These are phyloP conservation scores for Penicillium cinerascens DNA, from an alignment of 495 filamentous ascomycete species.

Conservation along the genomic window DNA sequence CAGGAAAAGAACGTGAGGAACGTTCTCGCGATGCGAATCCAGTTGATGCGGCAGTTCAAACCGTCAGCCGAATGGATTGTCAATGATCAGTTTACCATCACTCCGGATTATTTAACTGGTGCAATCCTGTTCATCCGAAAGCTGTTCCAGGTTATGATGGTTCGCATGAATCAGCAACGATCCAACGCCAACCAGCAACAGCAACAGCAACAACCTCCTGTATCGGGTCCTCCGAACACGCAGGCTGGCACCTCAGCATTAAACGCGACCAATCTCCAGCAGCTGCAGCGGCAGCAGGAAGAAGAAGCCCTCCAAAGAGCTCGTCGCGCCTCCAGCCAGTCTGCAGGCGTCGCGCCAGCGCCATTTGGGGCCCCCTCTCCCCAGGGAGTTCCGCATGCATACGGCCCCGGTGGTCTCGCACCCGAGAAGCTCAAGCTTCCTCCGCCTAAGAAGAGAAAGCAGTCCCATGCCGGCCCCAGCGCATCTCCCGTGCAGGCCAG, in stretches of 20 bases:
- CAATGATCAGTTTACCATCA: slow-evolving; percentile 57
- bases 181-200: slow-evolving; percentile 14
- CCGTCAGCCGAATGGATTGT: slow-evolving; percentile 47
- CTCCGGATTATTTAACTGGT: slow-evolving; percentile 51
- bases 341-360: slow-evolving; percentile 59
- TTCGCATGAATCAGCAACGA: slow-evolving; percentile 35
- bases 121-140: slow-evolving; percentile 44
- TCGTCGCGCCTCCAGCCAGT: slow-evolving; percentile 54
- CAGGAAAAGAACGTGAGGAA: slow-evolving; percentile 44
- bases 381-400: slow-evolving; percentile 59
- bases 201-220: slow-evolving; percentile 10
- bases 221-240: slow-evolving; percentile 19
- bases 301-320: slow-evolving; percentile 44
- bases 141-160: slow-evolving; percentile 41
- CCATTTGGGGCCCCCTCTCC: slow-evolving; percentile 68
- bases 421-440: slow-evolving; percentile 60
- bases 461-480: slow-evolving; percentile 38
- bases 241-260: slow-evolving; percentile 47
- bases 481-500: slow-evolving; percentile 29
- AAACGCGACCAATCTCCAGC: slow-evolving; percentile 64
- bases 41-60: slow-evolving; percentile 57
- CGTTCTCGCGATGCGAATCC: slow-evolving; percentile 47
- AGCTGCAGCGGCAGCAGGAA: slow-evolving; percentile 43
- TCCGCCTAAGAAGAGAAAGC: slow-evolving; percentile 56
- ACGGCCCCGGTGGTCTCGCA: slow-evolving; percentile 44